Evolutionary conservation across 192 early-diverging fungal genomes (phyloP), one percentile per base, ranked within the genome.

Genomic region (Gorgonomyces haynaldii): DNA sequence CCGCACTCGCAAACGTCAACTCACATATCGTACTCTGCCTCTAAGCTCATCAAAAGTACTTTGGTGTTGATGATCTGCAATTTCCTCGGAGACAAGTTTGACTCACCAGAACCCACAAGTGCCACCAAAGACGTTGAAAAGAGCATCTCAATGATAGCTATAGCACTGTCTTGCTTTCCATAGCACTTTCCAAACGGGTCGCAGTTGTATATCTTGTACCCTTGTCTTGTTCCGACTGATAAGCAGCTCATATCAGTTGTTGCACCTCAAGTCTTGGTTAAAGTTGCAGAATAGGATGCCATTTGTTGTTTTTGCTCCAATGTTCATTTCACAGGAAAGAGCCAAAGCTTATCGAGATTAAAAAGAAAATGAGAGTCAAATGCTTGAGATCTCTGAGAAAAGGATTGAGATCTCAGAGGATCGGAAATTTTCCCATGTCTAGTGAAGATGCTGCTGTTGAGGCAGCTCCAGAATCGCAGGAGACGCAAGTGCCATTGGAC

Each of bases 11-110:
- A 54, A 95, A 98, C 2, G 86, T 86, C 29, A 98, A 80, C 63
- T 98, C 92, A 62, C 96, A 98, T 45, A 98, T 96, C 35, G 87
- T 91, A 2, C 89, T 87, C 72, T 94, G 86, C 53, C 92, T 69
- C 85, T 89, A 60, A 1, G 54, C 25, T 17, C 24, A 4, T 45
- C 13, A 37, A 1, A 20, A 47, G 28, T 49, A 91, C 88, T 76
- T 98, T 98, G 31, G 95, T 98, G 62, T 98, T 98, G 28, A 84
- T 83, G 37, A 98, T 89, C 55, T 93, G 90, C 41, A 98, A 69
- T 42, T 86, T 72, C 46, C 91, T 74, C 35, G 91, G 88, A 27
- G 86, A 89, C 40, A 87, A 81, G 26, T 78, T 51, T 17, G 88
- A 85, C 53, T 91, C 88, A 5, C 91, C 90, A 15, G 89, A 82